phyloP scores from a whole-genome alignment of 345 rosid genomes.

The Eucalyptus tenuipes region DNA sequence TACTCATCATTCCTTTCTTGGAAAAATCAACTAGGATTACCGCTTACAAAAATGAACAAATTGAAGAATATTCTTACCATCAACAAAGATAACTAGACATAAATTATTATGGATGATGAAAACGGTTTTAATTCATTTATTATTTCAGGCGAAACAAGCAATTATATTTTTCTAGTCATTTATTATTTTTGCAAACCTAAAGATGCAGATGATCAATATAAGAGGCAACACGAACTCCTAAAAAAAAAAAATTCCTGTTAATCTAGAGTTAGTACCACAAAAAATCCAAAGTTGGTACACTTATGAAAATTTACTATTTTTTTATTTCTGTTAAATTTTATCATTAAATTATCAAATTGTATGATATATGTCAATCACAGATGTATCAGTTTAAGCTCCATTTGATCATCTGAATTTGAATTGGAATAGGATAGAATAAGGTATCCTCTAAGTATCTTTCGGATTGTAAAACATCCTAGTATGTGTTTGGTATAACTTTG shows the following conservation, averaged over 20 bases:
- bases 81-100: neutral
- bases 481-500: neutral
- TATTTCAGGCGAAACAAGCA: accelerated
- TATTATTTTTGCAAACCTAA: neutral
- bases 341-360: accelerated
- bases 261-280: no score
- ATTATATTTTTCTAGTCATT: no score
- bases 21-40: neutral
- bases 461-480: neutral
- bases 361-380: accelerated
- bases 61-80: accelerated
- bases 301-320: accelerated
- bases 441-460: neutral
- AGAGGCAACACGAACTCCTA: neutral
- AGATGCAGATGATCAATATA: no score
- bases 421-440: accelerated
- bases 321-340: no score
- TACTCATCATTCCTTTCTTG: neutral
- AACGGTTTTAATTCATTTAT: neutral
- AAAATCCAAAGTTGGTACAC: accelerated
- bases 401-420: accelerated
- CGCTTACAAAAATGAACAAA: neutral
- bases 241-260: no score
- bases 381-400: accelerated
- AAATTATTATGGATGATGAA: neutral